A percentile compares a stretch with the other conserved stretches of the same genome.
Conservation (phyloP, 2,329 filamentous ascomycete genomes). For the Neonectria faginata region DNA sequence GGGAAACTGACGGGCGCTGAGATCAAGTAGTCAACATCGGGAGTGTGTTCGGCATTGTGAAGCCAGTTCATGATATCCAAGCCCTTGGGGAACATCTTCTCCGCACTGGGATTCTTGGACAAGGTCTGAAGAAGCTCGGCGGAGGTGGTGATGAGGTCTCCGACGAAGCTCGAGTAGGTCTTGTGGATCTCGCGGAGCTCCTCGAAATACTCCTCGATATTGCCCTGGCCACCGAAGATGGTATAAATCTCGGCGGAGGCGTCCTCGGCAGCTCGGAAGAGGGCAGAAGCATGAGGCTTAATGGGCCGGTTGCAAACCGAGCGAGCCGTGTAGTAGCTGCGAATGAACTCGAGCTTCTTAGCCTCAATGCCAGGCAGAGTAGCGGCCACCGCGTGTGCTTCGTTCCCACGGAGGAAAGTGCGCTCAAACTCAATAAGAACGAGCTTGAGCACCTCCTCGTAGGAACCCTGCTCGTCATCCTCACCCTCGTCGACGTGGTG, state of each 20-base stretch:
- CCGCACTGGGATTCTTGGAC: constrained; percentile 83
- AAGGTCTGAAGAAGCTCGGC: constrained; percentile 90
- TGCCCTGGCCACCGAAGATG: constrained; percentile 96
- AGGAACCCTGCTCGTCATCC: constrained; percentile 87
- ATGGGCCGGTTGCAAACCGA: constrained; percentile 86
- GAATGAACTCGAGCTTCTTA: constrained; percentile 92
- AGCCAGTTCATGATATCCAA: constrained; percentile 95
- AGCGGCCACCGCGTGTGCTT: constrained; percentile 91
- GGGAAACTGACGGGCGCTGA: constrained; percentile 96
- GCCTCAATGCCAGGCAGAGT: constrained; percentile 87
- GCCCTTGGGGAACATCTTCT: constrained; percentile 98
- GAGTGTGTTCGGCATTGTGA: constrained; percentile 87
- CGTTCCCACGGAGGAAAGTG: constrained; percentile 92
- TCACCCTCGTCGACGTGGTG: constrained; percentile 92
- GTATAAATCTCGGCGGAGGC: constrained; percentile 88
- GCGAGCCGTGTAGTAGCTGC: constrained; percentile 91
- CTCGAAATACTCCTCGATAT: constrained; percentile 99
- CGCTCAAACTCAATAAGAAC: constrained; percentile 97
- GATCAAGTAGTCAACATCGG: constrained; percentile 93
- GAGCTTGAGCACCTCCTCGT: constrained; percentile 92
- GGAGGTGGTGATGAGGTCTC: constrained; percentile 82
- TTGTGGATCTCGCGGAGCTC: constrained; percentile 91
- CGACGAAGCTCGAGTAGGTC: constrained; percentile 91
- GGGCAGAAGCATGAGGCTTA: constrained; percentile 91
- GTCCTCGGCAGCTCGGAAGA: constrained; percentile 89